Conservation (phyloP, 1,139 yeast genomes). For the Yamadazyma friedrichii region DNA sequence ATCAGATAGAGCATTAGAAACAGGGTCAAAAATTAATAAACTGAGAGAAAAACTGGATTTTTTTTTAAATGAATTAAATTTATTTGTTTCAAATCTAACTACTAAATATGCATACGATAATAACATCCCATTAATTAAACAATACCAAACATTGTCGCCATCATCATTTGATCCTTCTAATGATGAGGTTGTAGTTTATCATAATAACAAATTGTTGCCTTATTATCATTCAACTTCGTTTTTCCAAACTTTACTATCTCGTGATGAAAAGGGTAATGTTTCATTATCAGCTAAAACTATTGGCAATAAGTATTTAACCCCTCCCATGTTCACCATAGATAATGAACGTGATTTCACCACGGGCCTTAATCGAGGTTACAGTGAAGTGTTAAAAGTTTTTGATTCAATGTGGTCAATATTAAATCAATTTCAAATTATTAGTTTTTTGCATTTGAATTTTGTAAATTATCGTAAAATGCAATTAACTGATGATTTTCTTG, state of each 20-base stretch:
- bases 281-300: slow-evolving; percentile 34
- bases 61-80: slow-evolving; percentile 27
- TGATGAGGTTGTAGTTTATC: slow-evolving; percentile 34
- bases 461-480: slow-evolving; percentile 3
- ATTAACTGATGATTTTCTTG: slow-evolving; percentile 6
- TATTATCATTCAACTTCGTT: slow-evolving; percentile 33
- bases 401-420: slow-evolving; percentile 26
- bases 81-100: slow-evolving; percentile 26
- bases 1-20: background rate
- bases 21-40: background rate
- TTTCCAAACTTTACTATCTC: slow-evolving; percentile 34
- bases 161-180: slow-evolving; percentile 12
- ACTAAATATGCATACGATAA: slow-evolving; percentile 23
- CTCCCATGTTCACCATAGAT: slow-evolving; percentile 13
- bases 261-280: slow-evolving; percentile 35
- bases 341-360: slow-evolving; percentile 17
- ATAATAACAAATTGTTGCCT: slow-evolving; percentile 38
- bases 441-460: slow-evolving; percentile 19
- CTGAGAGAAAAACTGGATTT: slow-evolving; percentile 13
- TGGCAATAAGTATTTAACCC: slow-evolving; percentile 31
- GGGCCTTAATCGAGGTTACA: slow-evolving; percentile 33
- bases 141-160: slow-evolving; percentile 19
- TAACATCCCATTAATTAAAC: slow-evolving; percentile 29
- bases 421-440: slow-evolving; percentile 42
- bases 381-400: slow-evolving; percentile 22